Evolutionary conservation across 768 basidiomycete genomes (phyloP), one percentile per base, ranked within the genome.

Genomic region (Mycena vitilis): DNA sequence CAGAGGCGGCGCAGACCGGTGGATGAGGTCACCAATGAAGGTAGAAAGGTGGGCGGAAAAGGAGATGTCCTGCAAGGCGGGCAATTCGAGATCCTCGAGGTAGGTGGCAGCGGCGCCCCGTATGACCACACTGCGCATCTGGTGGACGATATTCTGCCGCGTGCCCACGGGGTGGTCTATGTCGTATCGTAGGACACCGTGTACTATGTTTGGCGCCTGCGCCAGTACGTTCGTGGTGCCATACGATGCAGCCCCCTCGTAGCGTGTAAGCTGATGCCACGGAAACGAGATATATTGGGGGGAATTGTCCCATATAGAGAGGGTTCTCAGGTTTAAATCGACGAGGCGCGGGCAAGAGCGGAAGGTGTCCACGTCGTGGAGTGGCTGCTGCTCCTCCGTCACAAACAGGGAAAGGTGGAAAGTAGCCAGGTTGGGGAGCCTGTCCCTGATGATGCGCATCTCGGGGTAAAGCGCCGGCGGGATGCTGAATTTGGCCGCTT

Each of bases 241-340:
- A 10, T 13, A 25, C 22, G 15, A 12, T 1, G 42, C 54, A 13
- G 40, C 13, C 2, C 62, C 54, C 8, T 9, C 10, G 36, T 55
- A 56, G 9, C 34, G 42, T 8, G 40, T 38, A 13, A 63, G 62
- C 30, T 63, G 62, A 13, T 47, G 30, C 62, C 62, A 63, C 34
- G 53, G 62, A 22, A 62, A 62, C 1, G 11, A 40, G 16, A 62
- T 62, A 18, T 30, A 13, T 30, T 30, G 30, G 30, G 30, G 30
- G 30, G 30, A 34, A 7, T 34, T 5, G 7, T 49, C 36, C 36
- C 16, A n/a, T 4, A 23, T n/a, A 2, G 15, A 9, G 23, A 16
- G 8, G n/a, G 8, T 6, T 30, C 30, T 30, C 10, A 63, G 25
- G 20, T 44, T 23, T 7, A 63, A 10, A 16, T 63, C 52, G 18